Conservation (phyloP, 805 yeast species). For the Zygosaccharomyces lentus region DNA sequence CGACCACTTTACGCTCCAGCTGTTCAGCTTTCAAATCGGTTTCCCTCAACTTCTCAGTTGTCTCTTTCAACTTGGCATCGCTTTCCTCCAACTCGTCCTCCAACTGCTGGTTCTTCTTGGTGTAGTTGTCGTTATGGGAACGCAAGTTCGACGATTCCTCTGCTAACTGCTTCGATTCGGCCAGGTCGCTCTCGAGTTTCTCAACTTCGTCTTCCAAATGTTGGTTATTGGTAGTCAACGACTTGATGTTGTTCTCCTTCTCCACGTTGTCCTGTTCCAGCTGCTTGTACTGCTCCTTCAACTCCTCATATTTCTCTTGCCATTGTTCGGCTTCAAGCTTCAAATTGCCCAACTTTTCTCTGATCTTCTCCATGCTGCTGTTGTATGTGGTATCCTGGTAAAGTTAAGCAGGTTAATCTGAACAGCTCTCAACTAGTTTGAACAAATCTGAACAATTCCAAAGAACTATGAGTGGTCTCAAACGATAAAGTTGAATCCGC, state of each 20-base stretch:
- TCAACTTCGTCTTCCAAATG: conserved; percentile 81
- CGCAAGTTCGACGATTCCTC: conserved; percentile 88
- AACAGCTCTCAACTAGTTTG: neutral
- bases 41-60: conserved; percentile 90
- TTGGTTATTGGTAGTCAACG: conserved; percentile 88
- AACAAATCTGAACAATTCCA: neutral
- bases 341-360: conserved; percentile 77
- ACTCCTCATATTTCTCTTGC: conserved; percentile 94
- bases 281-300: conserved; percentile 72
- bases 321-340: conserved; percentile 94
- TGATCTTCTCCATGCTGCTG: conserved; percentile 50
- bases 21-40: conserved; percentile 95
- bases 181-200: conserved; percentile 37
- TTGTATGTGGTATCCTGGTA: neutral
- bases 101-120: conserved; percentile 82
- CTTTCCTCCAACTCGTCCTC: conserved; percentile 90
- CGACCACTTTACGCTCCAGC: conserved; percentile 87
- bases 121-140: conserved; percentile 82
- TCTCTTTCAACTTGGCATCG: conserved; percentile 85
- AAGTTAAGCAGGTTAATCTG: neutral
- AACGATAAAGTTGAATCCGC: neutral
- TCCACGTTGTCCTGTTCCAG: conserved; percentile 89
- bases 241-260: conserved; percentile 91
- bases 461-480: neutral
- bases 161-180: conserved; percentile 64